These are phyloP conservation scores for Botrytis fabae DNA, from an alignment of 2,329 filamentous ascomycete genomes.

Conservation along the genomic window DNA sequence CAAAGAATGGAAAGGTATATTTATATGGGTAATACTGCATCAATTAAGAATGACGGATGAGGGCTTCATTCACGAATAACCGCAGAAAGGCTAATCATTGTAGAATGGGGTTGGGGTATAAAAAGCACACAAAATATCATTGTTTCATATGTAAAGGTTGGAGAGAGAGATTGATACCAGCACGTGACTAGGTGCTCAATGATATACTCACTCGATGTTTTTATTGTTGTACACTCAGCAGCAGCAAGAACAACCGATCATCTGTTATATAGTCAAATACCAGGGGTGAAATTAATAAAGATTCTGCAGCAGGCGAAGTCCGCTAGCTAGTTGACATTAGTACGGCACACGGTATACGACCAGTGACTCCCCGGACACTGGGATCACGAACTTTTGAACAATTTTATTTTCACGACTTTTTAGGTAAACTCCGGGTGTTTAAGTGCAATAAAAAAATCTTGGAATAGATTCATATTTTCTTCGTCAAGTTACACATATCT, in stretches of 20 bases:
- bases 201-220: neutral
- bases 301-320: slow-evolving; percentile 6
- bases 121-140: neutral
- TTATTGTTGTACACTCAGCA: neutral
- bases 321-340: neutral
- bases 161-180: neutral
- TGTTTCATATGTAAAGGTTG: neutral
- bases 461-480: slow-evolving; percentile 1
- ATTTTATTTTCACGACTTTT: slow-evolving; percentile 8
- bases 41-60: neutral
- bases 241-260: neutral
- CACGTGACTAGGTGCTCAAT: neutral
- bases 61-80: neutral
- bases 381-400: neutral
- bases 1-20: neutral
- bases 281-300: slow-evolving; percentile 2
- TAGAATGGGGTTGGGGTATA: neutral
- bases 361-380: neutral
- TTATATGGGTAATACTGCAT: neutral
- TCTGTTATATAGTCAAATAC: neutral
- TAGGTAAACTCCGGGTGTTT: neutral
- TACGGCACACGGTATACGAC: neutral
- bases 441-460: neutral
- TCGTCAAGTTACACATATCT: slow-evolving; percentile 4
- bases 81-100: neutral